Evolutionary conservation across 2,329 filamentous ascomycete genomes (phyloP).

Genomic region (Fusarium concolor): DNA sequence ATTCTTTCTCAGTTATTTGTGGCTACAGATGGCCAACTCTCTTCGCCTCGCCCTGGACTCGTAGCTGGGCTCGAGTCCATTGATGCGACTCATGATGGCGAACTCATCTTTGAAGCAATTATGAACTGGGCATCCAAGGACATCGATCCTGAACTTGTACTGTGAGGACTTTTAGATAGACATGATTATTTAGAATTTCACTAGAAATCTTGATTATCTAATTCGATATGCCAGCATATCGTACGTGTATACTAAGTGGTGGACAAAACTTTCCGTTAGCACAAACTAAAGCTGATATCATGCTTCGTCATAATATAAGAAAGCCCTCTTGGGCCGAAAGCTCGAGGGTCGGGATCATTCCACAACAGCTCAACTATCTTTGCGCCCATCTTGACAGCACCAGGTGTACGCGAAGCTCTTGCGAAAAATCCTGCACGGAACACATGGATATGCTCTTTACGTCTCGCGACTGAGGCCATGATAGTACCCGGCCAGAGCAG

Average conservation of each 20-base stretch:
- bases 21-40: background rate
- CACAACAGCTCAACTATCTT: background rate
- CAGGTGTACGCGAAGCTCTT: background rate
- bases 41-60: background rate
- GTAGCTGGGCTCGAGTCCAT: background rate
- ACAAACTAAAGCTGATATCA: constrained; percentile 7
- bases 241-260: too few species aligned
- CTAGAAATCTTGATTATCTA: too few species aligned
- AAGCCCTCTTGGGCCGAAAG: background rate
- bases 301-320: constrained; percentile 19
- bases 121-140: background rate
- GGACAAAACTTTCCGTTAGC: background rate
- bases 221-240: too few species aligned
- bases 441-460: background rate
- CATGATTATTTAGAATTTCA: too few species aligned
- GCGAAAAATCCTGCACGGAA: background rate
- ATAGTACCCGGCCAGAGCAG: constrained; percentile 15
- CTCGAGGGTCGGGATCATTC: constrained; percentile 2
- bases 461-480: constrained; percentile 5
- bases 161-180: too few species aligned
- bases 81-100: background rate
- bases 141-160: too few species aligned
- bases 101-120: background rate
- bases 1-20: background rate
- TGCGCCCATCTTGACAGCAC: constrained; percentile 8